Base-by-base conservation (phyloP, 495 filamentous ascomycete genomes). In the Penicillium malachiteum region DNA sequence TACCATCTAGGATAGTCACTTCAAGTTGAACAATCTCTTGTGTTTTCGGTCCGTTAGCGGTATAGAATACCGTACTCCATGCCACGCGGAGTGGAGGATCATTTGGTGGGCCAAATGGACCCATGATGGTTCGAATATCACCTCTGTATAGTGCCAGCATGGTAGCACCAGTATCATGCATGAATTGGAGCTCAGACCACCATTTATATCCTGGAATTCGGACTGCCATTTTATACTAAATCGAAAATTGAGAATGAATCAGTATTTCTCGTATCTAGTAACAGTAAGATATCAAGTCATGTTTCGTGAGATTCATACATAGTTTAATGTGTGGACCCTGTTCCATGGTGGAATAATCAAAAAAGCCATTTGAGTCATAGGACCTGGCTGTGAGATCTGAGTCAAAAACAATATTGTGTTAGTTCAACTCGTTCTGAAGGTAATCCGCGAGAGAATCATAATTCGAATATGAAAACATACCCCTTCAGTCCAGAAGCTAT, bases 401-500 rank as follows among this genome's bases (percentile, higher is more conserved):
- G 17, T 48, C 31, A 33, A 11, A n/a, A n/a, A n/a, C n/a, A n/a
- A n/a, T n/a, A n/a, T n/a, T n/a, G n/a, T n/a, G n/a, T n/a, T n/a
- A n/a, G n/a, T n/a, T n/a, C n/a, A n/a, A n/a, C n/a, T n/a, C n/a
- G n/a, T n/a, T n/a, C n/a, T n/a, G n/a, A n/a, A n/a, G n/a, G n/a
- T n/a, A n/a, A n/a, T n/a, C n/a, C n/a, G n/a, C n/a, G n/a, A n/a
- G n/a, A n/a, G n/a, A n/a, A n/a, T n/a, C n/a, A n/a, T n/a, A n/a
- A n/a, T n/a, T n/a, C n/a, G n/a, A n/a, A n/a, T n/a, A n/a, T n/a
- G n/a, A n/a, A n/a, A n/a, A 40, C 48, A 5, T 26, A 50, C 48
- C 3, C 48, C 48, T 50, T 50, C 48, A n/a, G 33, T 35, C 48
- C 48, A 50, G n/a, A 50, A 50, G 17, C 33, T 21, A n/a, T 9